Conservation (phyloP, 2,329 filamentous ascomycete species). For the Aspergillus sp. region DNA sequence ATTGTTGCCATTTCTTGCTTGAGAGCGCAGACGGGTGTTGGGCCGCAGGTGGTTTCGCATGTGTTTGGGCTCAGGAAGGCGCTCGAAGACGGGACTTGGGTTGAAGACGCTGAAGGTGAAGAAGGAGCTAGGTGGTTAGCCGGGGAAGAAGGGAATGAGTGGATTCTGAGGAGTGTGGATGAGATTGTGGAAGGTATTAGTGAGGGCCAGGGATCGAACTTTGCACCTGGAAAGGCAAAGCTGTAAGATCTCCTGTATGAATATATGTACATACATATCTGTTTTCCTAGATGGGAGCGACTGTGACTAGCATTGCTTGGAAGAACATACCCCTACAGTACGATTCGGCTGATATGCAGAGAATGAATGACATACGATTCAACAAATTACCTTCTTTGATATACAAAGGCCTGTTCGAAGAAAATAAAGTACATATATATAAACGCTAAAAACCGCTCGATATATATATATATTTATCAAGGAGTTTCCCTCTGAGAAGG, state of each 20-base stretch:
- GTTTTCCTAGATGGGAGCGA: too few species aligned
- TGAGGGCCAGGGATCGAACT: conserved; percentile 52
- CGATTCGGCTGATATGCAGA: too few species aligned
- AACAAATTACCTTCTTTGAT: too few species aligned
- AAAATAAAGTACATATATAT: too few species aligned
- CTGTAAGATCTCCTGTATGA: conserved; percentile 19
- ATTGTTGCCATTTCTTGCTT: conserved; percentile 73
- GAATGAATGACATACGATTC: too few species aligned
- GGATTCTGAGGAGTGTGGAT: conserved; percentile 64
- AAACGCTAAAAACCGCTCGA: too few species aligned
- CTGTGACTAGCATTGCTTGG: too few species aligned
- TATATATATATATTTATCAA: too few species aligned
- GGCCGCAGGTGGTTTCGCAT: conserved; percentile 77
- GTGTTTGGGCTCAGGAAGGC: conserved; percentile 78
- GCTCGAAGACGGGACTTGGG: conserved; percentile 64
- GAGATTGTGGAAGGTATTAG: conserved; percentile 54
- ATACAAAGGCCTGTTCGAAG: too few species aligned
- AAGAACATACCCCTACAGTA: too few species aligned
- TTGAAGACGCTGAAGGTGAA: conserved; percentile 51
- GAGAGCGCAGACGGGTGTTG: conserved; percentile 77
- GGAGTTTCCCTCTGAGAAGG: too few species aligned
- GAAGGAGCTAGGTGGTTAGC: conserved; percentile 62
- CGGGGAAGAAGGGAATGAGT: conserved; percentile 63
- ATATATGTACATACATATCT: neutral
- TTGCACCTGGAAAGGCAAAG: conserved; percentile 51